Evolutionary conservation across 1,139 yeast species (phyloP), one percentile per base, ranked within the genome.

Genomic region (Hyphopichia buzzinii): DNA sequence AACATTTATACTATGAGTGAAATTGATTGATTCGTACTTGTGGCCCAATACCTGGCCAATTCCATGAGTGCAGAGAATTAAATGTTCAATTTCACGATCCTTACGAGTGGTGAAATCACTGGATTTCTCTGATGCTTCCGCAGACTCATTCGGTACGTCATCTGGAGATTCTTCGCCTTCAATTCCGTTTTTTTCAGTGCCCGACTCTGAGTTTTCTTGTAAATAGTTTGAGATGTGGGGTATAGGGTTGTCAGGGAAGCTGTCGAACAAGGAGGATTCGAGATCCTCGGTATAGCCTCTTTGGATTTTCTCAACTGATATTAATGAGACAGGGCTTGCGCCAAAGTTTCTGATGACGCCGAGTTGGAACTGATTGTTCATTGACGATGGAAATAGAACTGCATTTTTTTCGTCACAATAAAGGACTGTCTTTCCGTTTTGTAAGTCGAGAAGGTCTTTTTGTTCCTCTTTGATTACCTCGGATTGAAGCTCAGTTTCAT

Each of bases 31-130:
- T 43, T 89, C 89, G 47, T 84, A 84, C 48, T 79, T 79, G 37
- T 80, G 77, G 3, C 96, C 94, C 40, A 92, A 67, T 29, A 84
- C 79, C 57, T 92, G 98, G 1, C 97, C 97, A 44, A 92, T 87
- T 0, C 98, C 97, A 58, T 92, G 98, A 31, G 90, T 75, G 46
- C 95, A 92, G 13, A 92, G 66, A 2, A 90, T 77, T 38, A 92
- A 62, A 59, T 92, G 97, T 35, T 87, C 89, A 13, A 89, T 72
- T 22, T 77, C 68, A 40, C 95, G 63, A 28, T 69, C 59, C 16
- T 60, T 54, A 22, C 57, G 49, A 1, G 46, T 34, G 1, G 57
- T 57, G 8, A 62, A 58, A 16, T 68, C 67, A 28, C 61, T 61
- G 22, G 72, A 65, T 48, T 68, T 79, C 51, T 81, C 88, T 6